Percentiles rank a stretch among this genome's conserved stretches.
phyloP scores from a whole-genome alignment of 805 yeast species.

The Spencermartinsiella europaea region DNA sequence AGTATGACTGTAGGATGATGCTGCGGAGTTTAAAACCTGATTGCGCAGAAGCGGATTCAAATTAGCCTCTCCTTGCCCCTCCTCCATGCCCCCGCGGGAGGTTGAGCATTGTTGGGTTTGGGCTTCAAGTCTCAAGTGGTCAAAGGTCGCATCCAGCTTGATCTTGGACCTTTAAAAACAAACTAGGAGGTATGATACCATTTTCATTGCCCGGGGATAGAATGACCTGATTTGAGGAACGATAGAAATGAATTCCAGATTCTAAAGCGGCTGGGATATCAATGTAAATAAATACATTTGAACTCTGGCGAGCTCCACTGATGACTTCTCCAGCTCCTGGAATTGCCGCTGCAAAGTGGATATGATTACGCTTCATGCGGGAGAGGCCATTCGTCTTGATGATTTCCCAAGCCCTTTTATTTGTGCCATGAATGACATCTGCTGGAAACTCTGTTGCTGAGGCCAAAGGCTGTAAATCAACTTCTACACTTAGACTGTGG shows the following conservation, averaged over 20 bases:
- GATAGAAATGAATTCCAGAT: constrained; percentile 47
- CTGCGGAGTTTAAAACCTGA: too few relatives aligned
- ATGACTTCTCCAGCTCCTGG: constrained; percentile 45
- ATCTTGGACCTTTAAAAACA: constrained; percentile 39
- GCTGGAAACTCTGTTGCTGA: constrained; percentile 43
- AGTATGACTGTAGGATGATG: too few relatives aligned
- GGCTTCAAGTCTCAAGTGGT: too few relatives aligned
- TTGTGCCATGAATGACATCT: constrained; percentile 78
- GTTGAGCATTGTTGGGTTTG: too few relatives aligned
- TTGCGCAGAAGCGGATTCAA: too few relatives aligned
- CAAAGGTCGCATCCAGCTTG: constrained; percentile 20
- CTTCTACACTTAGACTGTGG: constrained; percentile 54
- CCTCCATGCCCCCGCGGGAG: too few relatives aligned
- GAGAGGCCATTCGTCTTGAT: constrained; percentile 52
- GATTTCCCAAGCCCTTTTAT: constrained; percentile 44
- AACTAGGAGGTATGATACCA: constrained; percentile 46
- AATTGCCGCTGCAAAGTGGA: constrained; percentile 71
- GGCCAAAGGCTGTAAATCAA: constrained; percentile 36
- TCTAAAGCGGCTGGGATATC: constrained; percentile 47
- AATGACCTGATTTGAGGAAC: constrained; percentile 70
- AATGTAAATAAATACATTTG: constrained; percentile 57
- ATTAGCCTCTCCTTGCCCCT: too few relatives aligned
- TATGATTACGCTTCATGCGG: constrained; percentile 73
- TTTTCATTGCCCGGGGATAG: constrained; percentile 54
- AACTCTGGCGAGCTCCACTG: constrained; percentile 67